Percentiles rank a stretch among this genome's conserved stretches.
phyloP scores from a whole-genome alignment of 352 stramenopile genomes.

The Pythium phragmiticola region DNA sequence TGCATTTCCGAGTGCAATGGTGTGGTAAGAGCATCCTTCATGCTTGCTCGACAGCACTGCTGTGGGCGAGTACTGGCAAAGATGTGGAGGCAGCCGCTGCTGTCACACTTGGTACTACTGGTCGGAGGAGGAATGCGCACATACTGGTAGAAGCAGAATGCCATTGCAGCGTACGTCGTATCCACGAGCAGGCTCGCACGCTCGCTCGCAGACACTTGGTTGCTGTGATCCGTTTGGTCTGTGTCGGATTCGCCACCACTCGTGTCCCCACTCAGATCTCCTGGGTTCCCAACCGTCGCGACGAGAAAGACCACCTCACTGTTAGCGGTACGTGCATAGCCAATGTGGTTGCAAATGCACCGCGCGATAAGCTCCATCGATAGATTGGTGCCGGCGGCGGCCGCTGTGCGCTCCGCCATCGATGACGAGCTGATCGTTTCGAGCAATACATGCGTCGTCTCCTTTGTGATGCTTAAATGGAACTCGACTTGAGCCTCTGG shows the following conservation, averaged over 20 bases:
- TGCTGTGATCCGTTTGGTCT: conserved; percentile 1
- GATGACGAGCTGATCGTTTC: conserved; percentile 56
- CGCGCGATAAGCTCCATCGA: conserved; percentile 69
- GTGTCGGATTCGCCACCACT: neutral
- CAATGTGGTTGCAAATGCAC: conserved; percentile 60
- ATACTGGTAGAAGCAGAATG: conserved; percentile 25
- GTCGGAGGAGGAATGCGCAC: conserved; percentile 6
- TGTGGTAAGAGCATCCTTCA: neutral
- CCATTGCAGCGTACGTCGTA: conserved; percentile 13
- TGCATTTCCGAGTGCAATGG: neutral
- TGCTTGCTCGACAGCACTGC: conserved; percentile 27
- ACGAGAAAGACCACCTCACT: conserved; percentile 58
- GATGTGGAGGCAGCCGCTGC: conserved; percentile 7
- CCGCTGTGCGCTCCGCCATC: conserved; percentile 53
- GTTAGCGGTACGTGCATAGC: conserved; percentile 40
- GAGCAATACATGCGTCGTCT: conserved; percentile 60
- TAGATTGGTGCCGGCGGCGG: conserved; percentile 61
- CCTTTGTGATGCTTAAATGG: conserved; percentile 51
- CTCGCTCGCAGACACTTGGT: conserved; percentile 6
- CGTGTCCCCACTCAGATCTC: neutral
- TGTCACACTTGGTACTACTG: neutral
- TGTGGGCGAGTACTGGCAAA: conserved; percentile 26
- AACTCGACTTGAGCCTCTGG: conserved; percentile 48
- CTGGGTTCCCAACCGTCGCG: conserved; percentile 18
- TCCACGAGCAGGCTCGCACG: conserved; percentile 22